Conservation (phyloP, 805 yeast genomes). For the Wickerhamiella sorbophila region DNA sequence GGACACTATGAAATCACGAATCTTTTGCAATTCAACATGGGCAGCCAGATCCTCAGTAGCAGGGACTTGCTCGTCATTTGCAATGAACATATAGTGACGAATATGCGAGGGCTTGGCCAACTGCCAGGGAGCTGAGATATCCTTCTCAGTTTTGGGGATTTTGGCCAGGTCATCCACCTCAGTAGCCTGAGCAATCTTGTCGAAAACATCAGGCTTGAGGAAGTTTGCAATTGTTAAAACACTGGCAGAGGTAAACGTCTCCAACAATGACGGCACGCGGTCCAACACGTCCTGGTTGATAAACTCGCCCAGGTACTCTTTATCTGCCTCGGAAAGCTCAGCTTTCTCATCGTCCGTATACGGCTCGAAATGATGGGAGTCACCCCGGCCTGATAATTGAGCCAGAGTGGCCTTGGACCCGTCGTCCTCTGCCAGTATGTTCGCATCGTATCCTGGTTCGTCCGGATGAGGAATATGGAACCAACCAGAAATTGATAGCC, state of each 20-base stretch:
- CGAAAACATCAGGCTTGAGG: conserved; percentile 42
- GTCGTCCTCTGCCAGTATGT: conserved; percentile 58
- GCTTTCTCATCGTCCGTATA: conserved; percentile 1
- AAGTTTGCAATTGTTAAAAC: conserved; percentile 52
- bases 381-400: conserved; percentile 64
- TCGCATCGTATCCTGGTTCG: conserved; percentile 57
- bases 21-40: conserved; percentile 31
- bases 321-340: conserved; percentile 30
- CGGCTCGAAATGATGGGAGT: conserved; percentile 31
- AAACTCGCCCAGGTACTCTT: conserved; percentile 36
- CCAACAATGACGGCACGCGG: conserved; percentile 31
- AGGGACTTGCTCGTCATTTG: conserved; percentile 23
- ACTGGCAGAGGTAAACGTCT: conserved; percentile 50
- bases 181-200: conserved; percentile 32
- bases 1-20: conserved; percentile 47
- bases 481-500: conserved; percentile 96
- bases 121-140: conserved; percentile 53
- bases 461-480: conserved; percentile 93
- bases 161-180: conserved; percentile 36
- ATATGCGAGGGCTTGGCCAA: conserved; percentile 90
- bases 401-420: conserved; percentile 55
- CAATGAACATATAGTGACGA: conserved; percentile 71
- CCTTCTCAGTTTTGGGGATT: conserved; percentile 9
- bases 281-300: conserved; percentile 42
- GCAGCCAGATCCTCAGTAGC: conserved; percentile 11